Conservation (phyloP, 2,329 filamentous ascomycete genomes). For the Claviceps cyperi region DNA sequence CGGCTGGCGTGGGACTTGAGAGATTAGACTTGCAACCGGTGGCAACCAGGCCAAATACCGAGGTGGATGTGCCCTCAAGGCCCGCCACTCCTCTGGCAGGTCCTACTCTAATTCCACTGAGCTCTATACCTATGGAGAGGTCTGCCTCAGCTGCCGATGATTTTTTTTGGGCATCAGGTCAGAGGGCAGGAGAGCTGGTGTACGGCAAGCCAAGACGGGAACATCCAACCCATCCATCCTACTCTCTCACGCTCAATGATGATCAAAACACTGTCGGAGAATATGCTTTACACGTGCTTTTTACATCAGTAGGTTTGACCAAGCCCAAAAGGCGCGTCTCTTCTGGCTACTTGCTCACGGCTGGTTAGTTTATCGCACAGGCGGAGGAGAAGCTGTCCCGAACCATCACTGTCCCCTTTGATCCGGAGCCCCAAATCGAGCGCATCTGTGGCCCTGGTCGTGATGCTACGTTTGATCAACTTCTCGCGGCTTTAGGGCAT, state of each 20-base stretch:
- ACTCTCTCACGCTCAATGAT: slow-evolving; percentile 55
- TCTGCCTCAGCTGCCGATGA: slow-evolving; percentile 32
- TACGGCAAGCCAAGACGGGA: slow-evolving; percentile 57
- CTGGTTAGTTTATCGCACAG: slow-evolving; percentile 65
- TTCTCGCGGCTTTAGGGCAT: slow-evolving; percentile 84
- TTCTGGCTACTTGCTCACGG: slow-evolving; percentile 8
- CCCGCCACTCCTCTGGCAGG: slow-evolving; percentile 35
- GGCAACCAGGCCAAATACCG: slow-evolving; percentile 28
- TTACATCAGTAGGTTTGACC: slow-evolving; percentile 57
- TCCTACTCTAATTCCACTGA: slow-evolving; percentile 11
- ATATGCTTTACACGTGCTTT: slow-evolving; percentile 90
- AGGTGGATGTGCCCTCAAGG: slow-evolving; percentile 24
- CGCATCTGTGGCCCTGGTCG: slow-evolving; percentile 79
- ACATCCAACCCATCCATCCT: slow-evolving; percentile 59
- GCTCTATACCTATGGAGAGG: slow-evolving; percentile 24
- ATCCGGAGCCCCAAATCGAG: slow-evolving; percentile 74
- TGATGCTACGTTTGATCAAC: slow-evolving; percentile 81
- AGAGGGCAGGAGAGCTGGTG: slow-evolving; percentile 43
- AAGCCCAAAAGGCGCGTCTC: background rate
- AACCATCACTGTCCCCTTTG: slow-evolving; percentile 66
- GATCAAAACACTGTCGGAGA: slow-evolving; percentile 92
- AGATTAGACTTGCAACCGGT: slow-evolving; percentile 35
- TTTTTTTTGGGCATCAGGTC: slow-evolving; percentile 27
- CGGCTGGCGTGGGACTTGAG: slow-evolving; percentile 44
- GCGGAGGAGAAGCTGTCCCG: slow-evolving; percentile 93